Percentiles rank a stretch among this genome's conserved stretches.
Evolutionary conservation across 495 filamentous ascomycete species (phyloP).

Genomic region (Ramalina peruviana): DNA sequence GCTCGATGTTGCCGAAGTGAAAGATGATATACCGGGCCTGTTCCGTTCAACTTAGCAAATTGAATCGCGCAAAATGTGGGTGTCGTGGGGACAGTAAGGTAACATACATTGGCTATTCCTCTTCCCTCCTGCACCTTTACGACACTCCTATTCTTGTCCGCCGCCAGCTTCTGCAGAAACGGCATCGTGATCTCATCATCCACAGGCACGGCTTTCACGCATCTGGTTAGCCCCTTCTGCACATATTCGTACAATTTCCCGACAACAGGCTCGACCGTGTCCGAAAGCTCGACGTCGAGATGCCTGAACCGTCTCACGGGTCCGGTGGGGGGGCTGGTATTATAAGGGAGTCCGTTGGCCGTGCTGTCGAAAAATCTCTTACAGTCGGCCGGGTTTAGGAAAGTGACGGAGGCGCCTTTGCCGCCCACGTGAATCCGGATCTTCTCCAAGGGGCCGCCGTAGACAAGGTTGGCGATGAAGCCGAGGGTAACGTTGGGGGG

Average conservation of each 20-base stretch:
- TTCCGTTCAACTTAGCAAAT: not conserved
- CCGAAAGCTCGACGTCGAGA: constrained; percentile 22
- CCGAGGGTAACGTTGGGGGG: constrained; percentile 19
- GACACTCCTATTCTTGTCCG: constrained; percentile 20
- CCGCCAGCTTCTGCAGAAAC: constrained; percentile 20
- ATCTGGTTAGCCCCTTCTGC: constrained; percentile 25
- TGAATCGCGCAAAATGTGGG: not conserved
- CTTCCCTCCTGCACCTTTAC: constrained; percentile 25
- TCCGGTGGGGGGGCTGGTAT: constrained; percentile 10
- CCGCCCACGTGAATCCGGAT: constrained; percentile 14
- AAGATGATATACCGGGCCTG: constrained; percentile 27
- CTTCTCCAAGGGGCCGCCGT: constrained; percentile 30
- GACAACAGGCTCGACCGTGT: constrained; percentile 26
- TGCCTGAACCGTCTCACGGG: constrained; percentile 8
- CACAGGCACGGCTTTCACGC: constrained; percentile 27
- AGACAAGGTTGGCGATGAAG: constrained; percentile 28
- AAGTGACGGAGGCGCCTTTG: constrained; percentile 24
- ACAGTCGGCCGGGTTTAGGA: constrained; percentile 27
- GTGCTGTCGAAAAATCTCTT: constrained; percentile 27
- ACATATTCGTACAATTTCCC: constrained; percentile 23
- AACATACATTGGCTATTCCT: constrained; percentile 23
- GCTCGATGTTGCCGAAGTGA: constrained; percentile 28
- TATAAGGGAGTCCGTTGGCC: constrained; percentile 30
- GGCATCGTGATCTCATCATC: constrained; percentile 22
- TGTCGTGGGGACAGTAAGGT: not conserved